These are phyloP conservation scores for Colletotrichum cordylinicola DNA, from an alignment of 2,329 filamentous ascomycete species.

Conservation along the genomic window DNA sequence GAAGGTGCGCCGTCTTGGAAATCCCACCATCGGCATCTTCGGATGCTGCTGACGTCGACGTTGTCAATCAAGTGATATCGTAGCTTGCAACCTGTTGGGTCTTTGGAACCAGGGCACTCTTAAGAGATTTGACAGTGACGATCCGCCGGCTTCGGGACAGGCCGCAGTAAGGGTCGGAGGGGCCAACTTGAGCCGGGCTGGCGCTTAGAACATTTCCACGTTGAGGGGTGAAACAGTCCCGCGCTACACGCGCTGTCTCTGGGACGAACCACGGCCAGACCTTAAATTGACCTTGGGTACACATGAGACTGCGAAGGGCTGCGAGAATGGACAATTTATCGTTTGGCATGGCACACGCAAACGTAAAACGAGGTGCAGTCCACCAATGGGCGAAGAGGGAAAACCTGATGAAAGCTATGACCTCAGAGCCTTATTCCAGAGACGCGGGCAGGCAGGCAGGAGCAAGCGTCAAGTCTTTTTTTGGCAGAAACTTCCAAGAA, in stretches of 20 bases:
- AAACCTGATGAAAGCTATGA: conserved; percentile 13
- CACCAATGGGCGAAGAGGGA: not conserved
- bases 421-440: conserved; percentile 8
- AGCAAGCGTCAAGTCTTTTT: not conserved
- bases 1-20: not conserved
- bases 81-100: not conserved
- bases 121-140: not conserved
- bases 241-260: not conserved
- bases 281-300: conserved; percentile 7
- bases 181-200: not conserved
- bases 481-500: conserved; percentile 11
- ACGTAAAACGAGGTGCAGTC: not conserved
- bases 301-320: not conserved
- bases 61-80: not conserved
- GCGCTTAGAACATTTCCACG: not conserved
- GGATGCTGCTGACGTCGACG: no score
- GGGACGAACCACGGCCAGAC: conserved; percentile 17
- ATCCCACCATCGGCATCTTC: no score
- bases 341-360: not conserved
- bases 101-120: not conserved
- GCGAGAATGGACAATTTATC: not conserved
- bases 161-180: not conserved
- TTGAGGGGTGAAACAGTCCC: not conserved
- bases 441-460: not conserved
- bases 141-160: not conserved